phyloP scores from a whole-genome alignment of 352 stramenopile genomes.

The Aphanomyces invadans region DNA sequence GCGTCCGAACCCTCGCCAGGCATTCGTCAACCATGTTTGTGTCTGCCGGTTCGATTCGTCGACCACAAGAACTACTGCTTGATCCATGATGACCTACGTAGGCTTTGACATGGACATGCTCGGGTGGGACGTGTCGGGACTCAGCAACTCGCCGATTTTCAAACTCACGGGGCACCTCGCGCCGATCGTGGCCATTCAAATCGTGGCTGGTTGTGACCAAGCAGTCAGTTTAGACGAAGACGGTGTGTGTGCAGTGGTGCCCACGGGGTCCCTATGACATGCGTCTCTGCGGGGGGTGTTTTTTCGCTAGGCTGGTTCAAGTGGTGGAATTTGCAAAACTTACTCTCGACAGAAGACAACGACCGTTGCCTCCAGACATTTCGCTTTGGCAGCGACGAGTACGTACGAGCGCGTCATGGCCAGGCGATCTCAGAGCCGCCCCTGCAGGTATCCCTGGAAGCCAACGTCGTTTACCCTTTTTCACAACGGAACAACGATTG shows the following conservation, averaged over 20 bases:
- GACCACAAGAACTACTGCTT: background rate
- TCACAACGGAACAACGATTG: constrained; percentile 49
- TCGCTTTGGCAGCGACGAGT: constrained; percentile 56
- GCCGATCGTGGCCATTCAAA: constrained; percentile 57
- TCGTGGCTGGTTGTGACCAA: constrained; percentile 56
- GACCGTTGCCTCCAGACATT: constrained; percentile 63
- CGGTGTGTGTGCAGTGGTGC: too few relatives aligned
- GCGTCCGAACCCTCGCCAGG: constrained; percentile 53
- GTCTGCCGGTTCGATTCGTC: constrained; percentile 30
- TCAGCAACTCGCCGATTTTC: constrained; percentile 57
- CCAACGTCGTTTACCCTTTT: constrained; percentile 54
- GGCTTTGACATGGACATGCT: constrained; percentile 68
- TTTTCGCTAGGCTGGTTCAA: constrained; percentile 72
- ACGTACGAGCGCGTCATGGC: background rate
- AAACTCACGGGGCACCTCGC: constrained; percentile 56
- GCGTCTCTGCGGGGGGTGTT: too few relatives aligned
- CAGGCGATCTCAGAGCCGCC: too few relatives aligned
- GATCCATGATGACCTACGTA: background rate
- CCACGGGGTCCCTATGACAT: too few relatives aligned
- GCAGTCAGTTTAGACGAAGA: constrained; percentile 72
- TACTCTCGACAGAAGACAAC: constrained; percentile 56
- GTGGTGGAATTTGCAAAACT: constrained; percentile 66
- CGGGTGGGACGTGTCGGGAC: constrained; percentile 58
- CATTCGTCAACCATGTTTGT: constrained; percentile 63
- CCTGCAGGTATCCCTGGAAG: constrained; percentile 41